These are phyloP conservation scores for Tilletia horrida DNA, from an alignment of 1,284 basidiomycete species.

Conservation along the genomic window DNA sequence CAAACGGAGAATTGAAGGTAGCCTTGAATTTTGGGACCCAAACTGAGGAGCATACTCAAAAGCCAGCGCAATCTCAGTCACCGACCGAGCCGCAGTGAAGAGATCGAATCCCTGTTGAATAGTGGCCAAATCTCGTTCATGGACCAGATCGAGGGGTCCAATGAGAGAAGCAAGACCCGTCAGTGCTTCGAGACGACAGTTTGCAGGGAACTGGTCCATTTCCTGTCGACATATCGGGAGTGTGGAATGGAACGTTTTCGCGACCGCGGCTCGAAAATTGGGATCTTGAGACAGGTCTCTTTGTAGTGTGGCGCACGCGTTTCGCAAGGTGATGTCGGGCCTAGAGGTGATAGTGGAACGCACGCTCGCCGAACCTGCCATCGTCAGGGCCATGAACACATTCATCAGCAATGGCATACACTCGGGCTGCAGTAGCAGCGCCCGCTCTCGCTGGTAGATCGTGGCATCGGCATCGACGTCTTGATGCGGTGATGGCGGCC, in stretches of 20 bases:
- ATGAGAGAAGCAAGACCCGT: neutral
- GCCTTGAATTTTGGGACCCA: neutral
- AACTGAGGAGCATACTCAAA: neutral
- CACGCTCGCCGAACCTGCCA: neutral
- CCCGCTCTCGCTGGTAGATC: neutral
- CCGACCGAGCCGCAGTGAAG: neutral
- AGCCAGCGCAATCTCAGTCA: slow-evolving; percentile 1
- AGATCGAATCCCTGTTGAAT: neutral
- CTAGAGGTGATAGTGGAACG: neutral
- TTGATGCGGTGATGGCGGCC: neutral
- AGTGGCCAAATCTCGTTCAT: neutral
- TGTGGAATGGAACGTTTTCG: neutral
- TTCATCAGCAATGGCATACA: neutral
- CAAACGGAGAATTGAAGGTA: neutral
- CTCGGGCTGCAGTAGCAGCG: slow-evolving; percentile 1
- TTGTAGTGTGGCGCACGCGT: neutral
- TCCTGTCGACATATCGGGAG: neutral
- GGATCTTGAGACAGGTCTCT: neutral
- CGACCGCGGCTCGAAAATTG: neutral
- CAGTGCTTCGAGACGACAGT: neutral
- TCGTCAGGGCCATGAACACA: neutral
- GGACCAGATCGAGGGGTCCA: neutral
- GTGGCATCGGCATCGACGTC: too few species aligned
- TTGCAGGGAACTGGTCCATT: neutral
- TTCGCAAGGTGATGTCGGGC: neutral